Evolutionary conservation across 2,329 filamentous ascomycete species (phyloP).

Genomic region (Xylaria sp.): DNA sequence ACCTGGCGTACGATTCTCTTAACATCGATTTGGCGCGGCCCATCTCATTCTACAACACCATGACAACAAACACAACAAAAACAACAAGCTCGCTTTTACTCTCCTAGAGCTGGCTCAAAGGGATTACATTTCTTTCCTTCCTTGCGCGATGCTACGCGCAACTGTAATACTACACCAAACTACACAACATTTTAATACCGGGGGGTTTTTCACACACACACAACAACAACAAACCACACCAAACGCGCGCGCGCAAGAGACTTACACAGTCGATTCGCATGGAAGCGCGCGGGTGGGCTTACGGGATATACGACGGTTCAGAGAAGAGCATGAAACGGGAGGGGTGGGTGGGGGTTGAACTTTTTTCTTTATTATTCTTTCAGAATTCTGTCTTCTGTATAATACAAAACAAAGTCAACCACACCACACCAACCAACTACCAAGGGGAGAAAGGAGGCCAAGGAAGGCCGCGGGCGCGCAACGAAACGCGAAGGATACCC

Average conservation of each 20-base stretch:
- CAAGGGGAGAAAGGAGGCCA: too few relatives aligned
- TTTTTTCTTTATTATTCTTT: conserved; percentile 3
- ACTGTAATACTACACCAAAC: conserved; percentile 25
- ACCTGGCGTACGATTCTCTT: not conserved
- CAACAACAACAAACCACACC: too few relatives aligned
- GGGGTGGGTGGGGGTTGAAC: not conserved
- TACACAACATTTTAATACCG: conserved; percentile 25
- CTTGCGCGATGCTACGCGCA: conserved; percentile 16
- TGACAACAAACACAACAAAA: not conserved
- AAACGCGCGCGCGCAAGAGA: too few relatives aligned
- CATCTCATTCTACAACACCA: conserved; percentile 1
- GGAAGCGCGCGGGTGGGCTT: conserved; percentile 19
- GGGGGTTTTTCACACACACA: conserved; percentile 4
- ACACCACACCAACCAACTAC: too few relatives aligned
- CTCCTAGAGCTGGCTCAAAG: conserved; percentile 29
- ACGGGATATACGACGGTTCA: conserved; percentile 22
- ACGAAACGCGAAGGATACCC: too few relatives aligned
- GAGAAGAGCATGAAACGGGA: conserved; percentile 12
- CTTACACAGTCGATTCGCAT: conserved; percentile 11
- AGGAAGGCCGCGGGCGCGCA: too few relatives aligned
- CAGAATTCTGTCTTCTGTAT: too few relatives aligned
- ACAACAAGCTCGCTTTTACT: conserved; percentile 1
- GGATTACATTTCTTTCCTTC: conserved; percentile 22
- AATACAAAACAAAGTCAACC: too few relatives aligned
- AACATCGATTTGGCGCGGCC: not conserved